Percentiles rank a stretch among this genome's conserved stretches.
Conservation (phyloP, 2,329 filamentous ascomycete species). For the Amphichorda felina region DNA sequence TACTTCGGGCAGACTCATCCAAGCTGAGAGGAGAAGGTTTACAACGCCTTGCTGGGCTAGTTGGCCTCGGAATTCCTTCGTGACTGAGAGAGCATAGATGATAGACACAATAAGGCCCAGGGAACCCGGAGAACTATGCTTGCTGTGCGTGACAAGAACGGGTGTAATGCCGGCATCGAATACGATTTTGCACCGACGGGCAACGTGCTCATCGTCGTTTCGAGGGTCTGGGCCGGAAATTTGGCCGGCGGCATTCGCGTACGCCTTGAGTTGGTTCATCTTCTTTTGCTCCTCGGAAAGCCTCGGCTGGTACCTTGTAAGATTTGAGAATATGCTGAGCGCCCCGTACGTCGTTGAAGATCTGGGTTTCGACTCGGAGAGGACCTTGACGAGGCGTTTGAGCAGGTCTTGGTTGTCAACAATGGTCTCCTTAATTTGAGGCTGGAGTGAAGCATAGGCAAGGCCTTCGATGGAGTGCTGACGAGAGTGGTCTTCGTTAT, state of each 20-base stretch:
- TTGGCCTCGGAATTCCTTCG: constrained; percentile 60
- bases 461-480: constrained; percentile 79
- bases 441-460: constrained; percentile 80
- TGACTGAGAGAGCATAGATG: constrained; percentile 64
- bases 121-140: constrained; percentile 58
- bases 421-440: constrained; percentile 74
- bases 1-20: constrained; percentile 46
- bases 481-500: constrained; percentile 41
- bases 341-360: constrained; percentile 73
- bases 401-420: constrained; percentile 58
- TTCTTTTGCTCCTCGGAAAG: constrained; percentile 86
- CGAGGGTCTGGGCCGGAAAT: constrained; percentile 50
- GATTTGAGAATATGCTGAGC: constrained; percentile 73
- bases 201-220: constrained; percentile 65
- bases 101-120: constrained; percentile 65
- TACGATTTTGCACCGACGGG: constrained; percentile 61
- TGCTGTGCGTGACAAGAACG: constrained; percentile 64
- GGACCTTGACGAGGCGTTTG: constrained; percentile 52
- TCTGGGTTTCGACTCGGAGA: constrained; percentile 46
- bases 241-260: constrained; percentile 73
- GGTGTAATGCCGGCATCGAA: constrained; percentile 71
- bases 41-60: constrained; percentile 92
- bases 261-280: constrained; percentile 84
- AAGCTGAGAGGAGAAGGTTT: constrained; percentile 65
- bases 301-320: constrained; percentile 68